These are phyloP conservation scores for Protomyces lactucae-debilis DNA, from an alignment of 1,139 yeast species.

Conservation along the genomic window DNA sequence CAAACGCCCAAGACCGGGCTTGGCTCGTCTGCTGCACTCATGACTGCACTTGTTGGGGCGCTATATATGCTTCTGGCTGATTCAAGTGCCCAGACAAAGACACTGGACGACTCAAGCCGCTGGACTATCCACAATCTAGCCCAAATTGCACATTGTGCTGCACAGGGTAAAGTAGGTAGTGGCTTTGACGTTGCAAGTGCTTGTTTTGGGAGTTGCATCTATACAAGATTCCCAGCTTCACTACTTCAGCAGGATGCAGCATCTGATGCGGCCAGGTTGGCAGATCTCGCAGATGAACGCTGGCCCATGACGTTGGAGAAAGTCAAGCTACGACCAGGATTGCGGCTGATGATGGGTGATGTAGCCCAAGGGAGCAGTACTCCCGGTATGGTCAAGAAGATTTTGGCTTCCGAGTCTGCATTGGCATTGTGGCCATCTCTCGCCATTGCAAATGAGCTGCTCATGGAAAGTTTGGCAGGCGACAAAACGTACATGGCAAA, in stretches of 20 bases:
- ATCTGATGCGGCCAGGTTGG: constrained; percentile 15
- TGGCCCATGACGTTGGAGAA: constrained; percentile 58
- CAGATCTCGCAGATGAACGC: constrained; percentile 31
- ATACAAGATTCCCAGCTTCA: constrained; percentile 55
- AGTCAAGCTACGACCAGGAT: constrained; percentile 61
- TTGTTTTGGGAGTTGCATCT: constrained; percentile 79
- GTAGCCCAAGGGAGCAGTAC: constrained; percentile 90
- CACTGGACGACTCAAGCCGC: constrained; percentile 34
- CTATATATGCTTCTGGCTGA: constrained; percentile 47
- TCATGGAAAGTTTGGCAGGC: constrained; percentile 53
- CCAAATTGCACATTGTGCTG: constrained; percentile 85
- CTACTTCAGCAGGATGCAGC: constrained; percentile 30
- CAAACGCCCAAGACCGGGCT: constrained; percentile 88
- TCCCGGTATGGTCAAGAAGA: constrained; percentile 76
- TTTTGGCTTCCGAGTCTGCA: constrained; percentile 60
- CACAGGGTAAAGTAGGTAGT: constrained; percentile 92
- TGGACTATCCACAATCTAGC: constrained; percentile 66
- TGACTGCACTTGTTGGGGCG: constrained; percentile 72
- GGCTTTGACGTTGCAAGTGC: constrained; percentile 98
- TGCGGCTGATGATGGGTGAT: constrained; percentile 84
- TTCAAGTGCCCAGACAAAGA: constrained; percentile 37
- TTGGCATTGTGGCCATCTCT: constrained; percentile 46
- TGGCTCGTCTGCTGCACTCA: constrained; percentile 94
- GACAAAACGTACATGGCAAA: constrained; percentile 34
- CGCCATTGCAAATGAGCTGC: constrained; percentile 51